These are phyloP conservation scores for Jaltomata sinuosa DNA, from an alignment of 257 asterid genomes.

Conservation along the genomic window DNA sequence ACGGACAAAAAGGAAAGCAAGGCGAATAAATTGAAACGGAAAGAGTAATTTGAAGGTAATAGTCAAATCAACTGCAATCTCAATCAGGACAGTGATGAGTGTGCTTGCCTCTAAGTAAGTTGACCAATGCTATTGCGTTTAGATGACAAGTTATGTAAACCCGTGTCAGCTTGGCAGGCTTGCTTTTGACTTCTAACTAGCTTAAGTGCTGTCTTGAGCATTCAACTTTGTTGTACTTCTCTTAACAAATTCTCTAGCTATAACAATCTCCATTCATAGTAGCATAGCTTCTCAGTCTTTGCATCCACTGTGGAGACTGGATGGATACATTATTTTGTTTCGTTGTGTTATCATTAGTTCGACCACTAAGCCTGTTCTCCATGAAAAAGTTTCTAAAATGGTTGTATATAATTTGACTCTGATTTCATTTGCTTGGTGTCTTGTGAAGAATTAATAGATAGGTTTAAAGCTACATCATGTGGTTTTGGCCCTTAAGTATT, in stretches of 20 bases:
- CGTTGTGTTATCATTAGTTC: background rate
- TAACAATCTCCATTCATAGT: background rate
- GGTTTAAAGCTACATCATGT: background rate
- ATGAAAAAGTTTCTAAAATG: background rate
- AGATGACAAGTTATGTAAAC: background rate
- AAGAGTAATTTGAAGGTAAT: background rate
- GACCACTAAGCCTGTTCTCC: background rate
- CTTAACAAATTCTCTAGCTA: background rate
- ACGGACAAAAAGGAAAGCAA: background rate
- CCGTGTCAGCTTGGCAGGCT: background rate
- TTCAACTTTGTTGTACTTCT: background rate
- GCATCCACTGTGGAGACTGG: background rate
- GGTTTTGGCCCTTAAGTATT: background rate
- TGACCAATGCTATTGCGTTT: background rate
- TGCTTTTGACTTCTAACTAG: background rate
- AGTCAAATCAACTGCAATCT: background rate
- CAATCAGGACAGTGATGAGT: background rate
- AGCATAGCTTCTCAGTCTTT: background rate
- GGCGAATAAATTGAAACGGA: accelerated
- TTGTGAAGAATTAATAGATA: background rate
- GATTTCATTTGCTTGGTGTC: background rate
- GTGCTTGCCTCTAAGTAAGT: background rate
- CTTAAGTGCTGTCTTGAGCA: background rate
- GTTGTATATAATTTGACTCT: background rate
- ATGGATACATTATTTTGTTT: background rate